These are phyloP conservation scores for Neonectria coccinea DNA, from an alignment of 2,329 filamentous ascomycete genomes.

Conservation along the genomic window DNA sequence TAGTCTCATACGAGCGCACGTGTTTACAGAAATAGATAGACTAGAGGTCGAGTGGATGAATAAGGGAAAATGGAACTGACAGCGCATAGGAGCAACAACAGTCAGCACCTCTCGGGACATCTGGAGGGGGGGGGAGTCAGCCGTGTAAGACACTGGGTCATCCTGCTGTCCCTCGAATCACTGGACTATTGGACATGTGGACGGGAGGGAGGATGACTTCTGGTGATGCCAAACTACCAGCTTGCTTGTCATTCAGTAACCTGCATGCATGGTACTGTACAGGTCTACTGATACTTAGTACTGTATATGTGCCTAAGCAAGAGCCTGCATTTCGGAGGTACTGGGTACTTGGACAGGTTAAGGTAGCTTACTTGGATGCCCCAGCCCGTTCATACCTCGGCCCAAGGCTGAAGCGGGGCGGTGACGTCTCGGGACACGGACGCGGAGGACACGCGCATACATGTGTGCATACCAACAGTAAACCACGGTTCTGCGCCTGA, in stretches of 20 bases:
- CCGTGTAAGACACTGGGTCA: no score
- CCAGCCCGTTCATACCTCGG: slow-evolving; percentile 41
- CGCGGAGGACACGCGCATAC: slow-evolving; percentile 4
- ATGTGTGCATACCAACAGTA: no score
- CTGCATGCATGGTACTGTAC: no score
- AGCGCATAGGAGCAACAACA: background rate
- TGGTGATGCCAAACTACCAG: background rate
- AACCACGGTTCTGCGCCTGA: background rate
- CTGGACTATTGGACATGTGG: background rate
- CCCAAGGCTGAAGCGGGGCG: slow-evolving; percentile 44
- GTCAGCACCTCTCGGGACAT: no score
- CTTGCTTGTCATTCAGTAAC: background rate
- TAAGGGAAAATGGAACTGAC: no score
- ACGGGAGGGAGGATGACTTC: background rate
- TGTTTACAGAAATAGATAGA: background rate
- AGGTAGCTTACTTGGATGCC: background rate
- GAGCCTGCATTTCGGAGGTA: no score
- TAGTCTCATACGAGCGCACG: background rate
- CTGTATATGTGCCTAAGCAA: no score
- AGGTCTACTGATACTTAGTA: no score
- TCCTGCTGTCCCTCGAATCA: background rate
- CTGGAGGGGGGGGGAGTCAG: no score
- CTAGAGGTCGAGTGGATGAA: no score
- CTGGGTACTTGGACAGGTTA: no score
- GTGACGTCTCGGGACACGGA: slow-evolving; percentile 35